Conservation (phyloP, 495 filamentous ascomycete species). For the Tetracladium setigerum region DNA sequence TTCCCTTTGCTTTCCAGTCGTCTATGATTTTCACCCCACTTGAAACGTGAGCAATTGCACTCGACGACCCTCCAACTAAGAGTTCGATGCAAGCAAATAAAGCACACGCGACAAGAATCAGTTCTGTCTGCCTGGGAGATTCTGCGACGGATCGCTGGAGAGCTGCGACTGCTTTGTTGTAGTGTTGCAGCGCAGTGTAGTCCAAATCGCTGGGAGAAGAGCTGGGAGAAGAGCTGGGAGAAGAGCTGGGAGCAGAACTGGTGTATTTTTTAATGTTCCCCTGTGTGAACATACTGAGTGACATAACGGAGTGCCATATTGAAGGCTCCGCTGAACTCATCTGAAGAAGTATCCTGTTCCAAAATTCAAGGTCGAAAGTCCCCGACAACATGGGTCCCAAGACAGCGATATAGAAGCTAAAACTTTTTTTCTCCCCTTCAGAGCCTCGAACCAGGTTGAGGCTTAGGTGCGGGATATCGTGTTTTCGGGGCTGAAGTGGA, state of each 20-base stretch:
- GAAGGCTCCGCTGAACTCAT: conserved; percentile 49
- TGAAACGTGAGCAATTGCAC: background rate
- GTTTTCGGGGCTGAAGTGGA: too few species aligned
- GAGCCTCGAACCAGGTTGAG: background rate
- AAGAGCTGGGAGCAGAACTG: too few species aligned
- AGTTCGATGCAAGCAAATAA: background rate
- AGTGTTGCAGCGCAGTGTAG: background rate
- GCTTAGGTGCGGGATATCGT: too few species aligned
- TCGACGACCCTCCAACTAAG: background rate
- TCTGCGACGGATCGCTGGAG: background rate
- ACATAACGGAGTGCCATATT: conserved; percentile 54
- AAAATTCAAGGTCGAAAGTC: conserved; percentile 52
- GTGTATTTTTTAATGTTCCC: background rate
- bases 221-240: too few species aligned
- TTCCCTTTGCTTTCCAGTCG: background rate
- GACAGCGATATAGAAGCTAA: conserved; percentile 47
- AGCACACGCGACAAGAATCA: background rate
- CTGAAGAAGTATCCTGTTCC: conserved; percentile 47
- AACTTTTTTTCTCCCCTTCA: conserved; percentile 42
- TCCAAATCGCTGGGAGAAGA: too few species aligned
- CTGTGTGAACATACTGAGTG: conserved; percentile 31
- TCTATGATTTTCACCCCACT: background rate
- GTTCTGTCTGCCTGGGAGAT: background rate
- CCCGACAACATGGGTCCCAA: conserved; percentile 49
- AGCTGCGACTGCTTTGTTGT: background rate